A percentile compares a stretch with the other conserved stretches of the same genome.
These are phyloP conservation scores for Aspergillus egyptiacus DNA, from an alignment of 495 filamentous ascomycete genomes.

Conservation along the genomic window DNA sequence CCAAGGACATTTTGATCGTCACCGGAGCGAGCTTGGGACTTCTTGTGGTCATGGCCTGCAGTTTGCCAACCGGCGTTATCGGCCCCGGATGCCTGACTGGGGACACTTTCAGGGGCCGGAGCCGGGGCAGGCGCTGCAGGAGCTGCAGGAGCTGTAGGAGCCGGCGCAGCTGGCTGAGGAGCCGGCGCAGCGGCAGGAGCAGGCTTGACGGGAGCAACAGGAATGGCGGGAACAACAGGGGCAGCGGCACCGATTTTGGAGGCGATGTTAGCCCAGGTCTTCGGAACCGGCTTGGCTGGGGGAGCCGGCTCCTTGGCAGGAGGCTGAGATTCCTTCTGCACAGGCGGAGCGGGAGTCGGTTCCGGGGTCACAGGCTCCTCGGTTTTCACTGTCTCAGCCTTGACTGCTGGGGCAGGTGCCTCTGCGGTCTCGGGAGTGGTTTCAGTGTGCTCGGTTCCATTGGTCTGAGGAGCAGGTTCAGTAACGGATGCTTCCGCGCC, in stretches of 20 bases:
- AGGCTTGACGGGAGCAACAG: conserved; percentile 35
- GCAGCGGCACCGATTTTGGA: conserved; percentile 40
- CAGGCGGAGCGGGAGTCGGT: conserved; percentile 38
- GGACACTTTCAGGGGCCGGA: conserved; percentile 35
- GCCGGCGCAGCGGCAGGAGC: conserved; percentile 31
- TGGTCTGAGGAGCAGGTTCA: conserved; percentile 36
- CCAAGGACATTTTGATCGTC: conserved; percentile 67
- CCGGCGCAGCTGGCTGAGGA: conserved; percentile 30
- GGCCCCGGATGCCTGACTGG: conserved; percentile 42
- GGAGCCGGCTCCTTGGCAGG: conserved; percentile 42
- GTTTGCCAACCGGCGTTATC: conserved; percentile 68
- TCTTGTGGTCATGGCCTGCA: conserved; percentile 68
- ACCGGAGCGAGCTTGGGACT: conserved; percentile 62
- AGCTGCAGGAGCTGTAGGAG: conserved; percentile 39
- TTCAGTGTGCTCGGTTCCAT: conserved; percentile 31
- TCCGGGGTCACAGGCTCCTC: conserved; percentile 51
- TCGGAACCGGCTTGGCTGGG: conserved; percentile 50
- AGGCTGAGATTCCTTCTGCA: conserved; percentile 43
- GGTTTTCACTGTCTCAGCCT: conserved; percentile 36
- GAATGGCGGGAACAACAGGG: conserved; percentile 34
- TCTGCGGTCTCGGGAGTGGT: conserved; percentile 16
- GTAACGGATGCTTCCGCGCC: conserved; percentile 25
- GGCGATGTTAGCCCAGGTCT: conserved; percentile 89
- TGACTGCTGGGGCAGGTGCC: background rate
- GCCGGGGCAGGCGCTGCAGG: conserved; percentile 32